Conservation (phyloP, 2,329 filamentous ascomycete genomes). For the Fonsecaea monophora region DNA sequence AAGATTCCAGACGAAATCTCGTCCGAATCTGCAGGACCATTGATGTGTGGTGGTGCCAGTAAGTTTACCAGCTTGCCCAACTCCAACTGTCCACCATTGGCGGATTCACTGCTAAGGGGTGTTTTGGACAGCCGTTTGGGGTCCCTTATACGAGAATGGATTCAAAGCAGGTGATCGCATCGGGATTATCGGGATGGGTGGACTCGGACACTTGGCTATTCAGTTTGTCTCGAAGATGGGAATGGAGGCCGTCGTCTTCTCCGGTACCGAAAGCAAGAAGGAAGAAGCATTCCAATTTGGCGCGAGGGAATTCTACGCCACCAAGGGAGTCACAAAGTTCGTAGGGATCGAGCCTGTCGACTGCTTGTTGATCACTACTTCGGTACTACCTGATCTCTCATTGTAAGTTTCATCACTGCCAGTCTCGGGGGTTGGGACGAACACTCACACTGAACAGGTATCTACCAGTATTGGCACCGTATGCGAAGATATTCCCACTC, state of each 20-base stretch:
- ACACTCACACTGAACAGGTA: constrained; percentile 35
- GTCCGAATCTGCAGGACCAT: constrained; percentile 29
- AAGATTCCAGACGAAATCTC: constrained; percentile 34
- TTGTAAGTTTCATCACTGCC: constrained; percentile 39
- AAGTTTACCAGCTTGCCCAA: neutral
- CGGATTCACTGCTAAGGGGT: constrained; percentile 1
- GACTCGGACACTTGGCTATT: constrained; percentile 76
- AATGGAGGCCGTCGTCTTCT: constrained; percentile 64
- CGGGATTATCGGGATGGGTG: constrained; percentile 77
- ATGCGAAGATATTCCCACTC: constrained; percentile 47
- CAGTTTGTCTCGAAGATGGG: constrained; percentile 80
- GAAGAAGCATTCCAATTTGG: constrained; percentile 69
- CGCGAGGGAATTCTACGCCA: constrained; percentile 68
- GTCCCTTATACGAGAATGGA: constrained; percentile 30
- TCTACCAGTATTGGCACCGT: constrained; percentile 42
- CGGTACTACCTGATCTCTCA: constrained; percentile 49
- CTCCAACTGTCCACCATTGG: neutral
- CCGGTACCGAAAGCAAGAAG: constrained; percentile 68
- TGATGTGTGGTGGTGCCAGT: constrained; percentile 37
- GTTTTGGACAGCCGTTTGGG: constrained; percentile 30
- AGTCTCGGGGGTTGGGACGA: neutral
- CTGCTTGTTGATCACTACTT: constrained; percentile 49
- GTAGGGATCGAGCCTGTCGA: constrained; percentile 29
- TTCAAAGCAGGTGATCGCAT: constrained; percentile 48
- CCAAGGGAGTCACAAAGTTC: constrained; percentile 52